Evolutionary conservation across 768 basidiomycete species (phyloP).

Genomic region (Leccinellum rugosiceps): DNA sequence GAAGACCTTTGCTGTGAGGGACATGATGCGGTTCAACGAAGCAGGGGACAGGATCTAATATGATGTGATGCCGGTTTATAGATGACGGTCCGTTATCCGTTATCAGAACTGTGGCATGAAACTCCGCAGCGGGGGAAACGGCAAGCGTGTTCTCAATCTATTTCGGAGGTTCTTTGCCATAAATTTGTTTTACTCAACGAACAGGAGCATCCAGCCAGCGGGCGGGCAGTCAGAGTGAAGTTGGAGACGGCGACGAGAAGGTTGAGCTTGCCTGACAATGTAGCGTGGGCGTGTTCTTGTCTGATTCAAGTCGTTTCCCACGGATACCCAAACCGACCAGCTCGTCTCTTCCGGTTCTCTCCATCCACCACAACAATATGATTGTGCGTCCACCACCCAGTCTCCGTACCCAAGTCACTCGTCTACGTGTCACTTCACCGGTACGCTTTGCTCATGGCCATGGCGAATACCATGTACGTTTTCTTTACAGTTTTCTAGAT

Average conservation of each 20-base stretch:
- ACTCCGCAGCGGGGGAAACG: conserved; percentile 1
- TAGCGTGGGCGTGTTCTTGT: background rate
- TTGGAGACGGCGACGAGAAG: background rate
- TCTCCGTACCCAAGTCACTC: conserved; percentile 38
- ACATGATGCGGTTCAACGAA: conserved; percentile 44
- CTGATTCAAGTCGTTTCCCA: conserved; percentile 14
- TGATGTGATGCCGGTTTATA: conserved; percentile 11
- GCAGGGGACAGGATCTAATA: background rate
- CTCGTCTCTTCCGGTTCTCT: conserved; percentile 9
- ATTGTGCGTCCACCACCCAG: conserved; percentile 42
- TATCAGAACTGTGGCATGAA: conserved; percentile 10
- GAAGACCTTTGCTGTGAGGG: conserved; percentile 38
- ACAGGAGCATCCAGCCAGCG: background rate
- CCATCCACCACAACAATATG: conserved; percentile 31
- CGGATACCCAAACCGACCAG: background rate
- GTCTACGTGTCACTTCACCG: conserved; percentile 22
- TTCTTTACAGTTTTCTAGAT: background rate
- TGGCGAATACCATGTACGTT: conserved; percentile 48
- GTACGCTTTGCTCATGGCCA: conserved; percentile 51
- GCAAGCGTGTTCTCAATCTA: background rate
- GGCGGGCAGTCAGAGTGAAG: background rate
- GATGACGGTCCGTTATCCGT: background rate
- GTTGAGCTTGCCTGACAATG: background rate
- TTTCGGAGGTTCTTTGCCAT: background rate
- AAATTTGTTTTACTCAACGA: background rate